A percentile compares a stretch with the other conserved stretches of the same genome.
Evolutionary conservation across 768 basidiomycete genomes (phyloP).

Genomic region (Hygrophoropsis aurantiaca): DNA sequence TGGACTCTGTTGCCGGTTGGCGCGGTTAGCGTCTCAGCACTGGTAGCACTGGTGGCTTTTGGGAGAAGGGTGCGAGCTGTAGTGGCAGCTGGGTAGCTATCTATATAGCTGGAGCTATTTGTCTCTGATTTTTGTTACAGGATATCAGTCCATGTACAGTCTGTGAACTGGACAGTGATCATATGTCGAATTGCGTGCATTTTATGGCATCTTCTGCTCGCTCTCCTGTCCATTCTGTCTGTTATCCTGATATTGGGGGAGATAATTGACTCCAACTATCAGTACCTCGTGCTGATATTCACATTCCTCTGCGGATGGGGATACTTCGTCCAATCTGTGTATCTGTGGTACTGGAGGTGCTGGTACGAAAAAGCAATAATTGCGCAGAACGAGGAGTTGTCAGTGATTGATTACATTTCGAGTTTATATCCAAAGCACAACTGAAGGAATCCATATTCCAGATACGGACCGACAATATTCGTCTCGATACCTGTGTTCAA

Average conservation of each 20-base stretch:
- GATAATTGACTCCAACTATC: neutral
- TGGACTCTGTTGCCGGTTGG: neutral
- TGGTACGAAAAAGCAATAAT: slow-evolving; percentile 1
- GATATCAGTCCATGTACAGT: too few relatives aligned
- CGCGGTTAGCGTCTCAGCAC: neutral
- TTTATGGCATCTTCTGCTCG: slow-evolving; percentile 1
- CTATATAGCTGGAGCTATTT: neutral
- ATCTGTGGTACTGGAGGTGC: neutral
- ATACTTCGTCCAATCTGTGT: neutral
- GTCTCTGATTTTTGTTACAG: too few relatives aligned
- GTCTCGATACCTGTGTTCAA: slow-evolving; percentile 2
- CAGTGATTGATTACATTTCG: too few relatives aligned
- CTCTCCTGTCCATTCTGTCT: neutral
- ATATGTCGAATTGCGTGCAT: neutral
- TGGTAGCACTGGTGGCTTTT: neutral
- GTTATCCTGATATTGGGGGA: neutral
- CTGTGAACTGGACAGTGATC: neutral
- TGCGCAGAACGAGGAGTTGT: slow-evolving; percentile 1
- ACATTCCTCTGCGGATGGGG: neutral
- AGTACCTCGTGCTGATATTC: neutral
- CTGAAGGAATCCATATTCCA: neutral
- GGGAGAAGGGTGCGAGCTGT: neutral
- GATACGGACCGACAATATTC: neutral
- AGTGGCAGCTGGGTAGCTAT: neutral
- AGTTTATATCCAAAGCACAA: too few relatives aligned